Conservation (phyloP, 306 rosid genomes). For the Vigna unguiculata region DNA sequence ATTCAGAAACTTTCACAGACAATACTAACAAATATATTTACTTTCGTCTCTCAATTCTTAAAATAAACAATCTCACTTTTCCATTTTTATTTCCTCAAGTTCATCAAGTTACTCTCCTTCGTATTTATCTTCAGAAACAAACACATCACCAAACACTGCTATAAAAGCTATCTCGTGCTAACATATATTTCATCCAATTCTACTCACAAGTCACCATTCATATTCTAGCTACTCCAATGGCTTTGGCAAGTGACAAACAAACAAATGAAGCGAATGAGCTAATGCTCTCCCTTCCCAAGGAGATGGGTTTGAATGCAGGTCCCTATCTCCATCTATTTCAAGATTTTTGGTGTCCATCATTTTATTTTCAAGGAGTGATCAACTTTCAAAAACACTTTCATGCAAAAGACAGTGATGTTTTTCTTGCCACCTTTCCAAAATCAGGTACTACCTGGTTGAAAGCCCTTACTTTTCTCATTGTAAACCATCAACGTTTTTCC, state of each 20-base stretch:
- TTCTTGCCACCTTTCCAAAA: neutral
- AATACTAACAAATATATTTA: too few relatives aligned
- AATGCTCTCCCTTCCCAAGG: neutral
- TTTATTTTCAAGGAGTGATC: neutral
- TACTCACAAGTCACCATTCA: neutral
- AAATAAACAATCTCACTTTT: too few relatives aligned
- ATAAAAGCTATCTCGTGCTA: too few relatives aligned
- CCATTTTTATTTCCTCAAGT: too few relatives aligned
- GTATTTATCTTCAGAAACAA: too few relatives aligned
- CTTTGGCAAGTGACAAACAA: too few relatives aligned
- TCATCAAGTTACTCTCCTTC: fast-evolving
- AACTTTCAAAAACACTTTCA: neutral
- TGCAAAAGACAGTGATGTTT: neutral
- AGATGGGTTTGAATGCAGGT: neutral
- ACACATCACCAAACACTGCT: too few relatives aligned
- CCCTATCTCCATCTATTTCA: neutral
- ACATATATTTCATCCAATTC: neutral
- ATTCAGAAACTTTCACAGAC: too few relatives aligned
- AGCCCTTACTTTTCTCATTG: neutral
- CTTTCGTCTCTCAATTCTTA: too few relatives aligned
- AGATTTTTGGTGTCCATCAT: neutral
- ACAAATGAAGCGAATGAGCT: neutral
- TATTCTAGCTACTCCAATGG: too few relatives aligned
- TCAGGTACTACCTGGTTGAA: neutral
- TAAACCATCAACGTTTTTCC: neutral